Conservation (phyloP, 352 stramenopile species). For the Globisporangium viniferum region DNA sequence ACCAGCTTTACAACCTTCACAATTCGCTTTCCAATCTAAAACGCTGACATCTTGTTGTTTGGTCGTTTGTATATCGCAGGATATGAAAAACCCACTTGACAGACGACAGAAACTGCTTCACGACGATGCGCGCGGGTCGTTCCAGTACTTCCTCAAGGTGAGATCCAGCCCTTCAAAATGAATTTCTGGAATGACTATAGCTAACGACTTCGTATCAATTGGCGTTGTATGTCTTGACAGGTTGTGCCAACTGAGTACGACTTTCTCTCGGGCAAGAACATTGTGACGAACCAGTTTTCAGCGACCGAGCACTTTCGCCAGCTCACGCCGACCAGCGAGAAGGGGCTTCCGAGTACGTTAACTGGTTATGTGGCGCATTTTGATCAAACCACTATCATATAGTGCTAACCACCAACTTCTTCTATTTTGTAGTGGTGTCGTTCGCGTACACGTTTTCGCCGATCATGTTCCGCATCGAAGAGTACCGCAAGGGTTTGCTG, state of each 20-base stretch:
- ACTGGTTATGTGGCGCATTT: neutral
- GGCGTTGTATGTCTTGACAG: conserved; percentile 28
- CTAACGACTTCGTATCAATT: too few relatives aligned
- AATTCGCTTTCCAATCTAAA: too few relatives aligned
- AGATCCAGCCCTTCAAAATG: neutral
- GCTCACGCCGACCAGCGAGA: conserved; percentile 84
- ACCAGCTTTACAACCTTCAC: neutral
- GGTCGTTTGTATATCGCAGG: conserved; percentile 23
- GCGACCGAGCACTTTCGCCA: conserved; percentile 95
- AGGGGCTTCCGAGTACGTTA: conserved; percentile 75
- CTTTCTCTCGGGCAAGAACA: conserved; percentile 80
- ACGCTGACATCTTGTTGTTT: too few relatives aligned
- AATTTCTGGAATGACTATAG: neutral
- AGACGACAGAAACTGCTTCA: conserved; percentile 57
- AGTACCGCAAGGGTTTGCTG: conserved; percentile 86
- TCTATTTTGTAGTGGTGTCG: conserved; percentile 80
- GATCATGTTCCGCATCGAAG: conserved; percentile 95
- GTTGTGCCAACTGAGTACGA: conserved; percentile 96
- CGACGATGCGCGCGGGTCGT: conserved; percentile 53
- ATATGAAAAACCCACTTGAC: conserved; percentile 85
- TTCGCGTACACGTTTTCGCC: conserved; percentile 97
- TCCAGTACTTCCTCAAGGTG: conserved; percentile 86
- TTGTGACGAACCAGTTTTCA: conserved; percentile 98
- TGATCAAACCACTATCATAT: conserved; percentile 15
- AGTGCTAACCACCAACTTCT: conserved; percentile 9